A percentile compares a stretch with the other conserved stretches of the same genome.
These are phyloP conservation scores for Aspergillus ruber DNA, from an alignment of 2,329 filamentous ascomycete species.

Conservation along the genomic window DNA sequence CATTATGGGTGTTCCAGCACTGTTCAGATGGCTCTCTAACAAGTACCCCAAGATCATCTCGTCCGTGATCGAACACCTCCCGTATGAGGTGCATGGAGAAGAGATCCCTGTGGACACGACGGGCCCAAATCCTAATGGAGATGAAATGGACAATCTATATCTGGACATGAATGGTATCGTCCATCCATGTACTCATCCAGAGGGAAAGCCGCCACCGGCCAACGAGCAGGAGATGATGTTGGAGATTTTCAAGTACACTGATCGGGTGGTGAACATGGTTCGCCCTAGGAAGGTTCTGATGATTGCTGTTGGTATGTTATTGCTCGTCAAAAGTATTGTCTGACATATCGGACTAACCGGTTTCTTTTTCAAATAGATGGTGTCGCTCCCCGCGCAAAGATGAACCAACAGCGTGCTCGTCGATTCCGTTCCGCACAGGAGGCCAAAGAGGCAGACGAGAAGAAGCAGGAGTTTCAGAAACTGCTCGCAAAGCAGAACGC, in stretches of 20 bases:
- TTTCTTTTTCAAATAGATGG: constrained; percentile 56
- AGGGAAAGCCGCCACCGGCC: constrained; percentile 81
- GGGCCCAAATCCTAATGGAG: constrained; percentile 85
- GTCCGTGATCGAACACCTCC: constrained; percentile 77
- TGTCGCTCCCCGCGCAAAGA: constrained; percentile 94
- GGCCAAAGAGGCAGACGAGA: constrained; percentile 85
- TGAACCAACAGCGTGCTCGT: constrained; percentile 97
- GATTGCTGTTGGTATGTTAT: constrained; percentile 75
- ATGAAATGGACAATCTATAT: constrained; percentile 97
- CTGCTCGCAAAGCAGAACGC: constrained; percentile 73
- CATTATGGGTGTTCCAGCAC: constrained; percentile 84
- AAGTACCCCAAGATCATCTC: constrained; percentile 98
- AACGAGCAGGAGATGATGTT: constrained; percentile 99
- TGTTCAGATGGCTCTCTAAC: constrained; percentile 92
- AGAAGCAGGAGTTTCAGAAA: constrained; percentile 82
- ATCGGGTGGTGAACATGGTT: constrained; percentile 97
- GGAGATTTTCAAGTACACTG: constrained; percentile 97
- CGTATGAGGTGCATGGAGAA: constrained; percentile 74
- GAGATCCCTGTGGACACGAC: constrained; percentile 79
- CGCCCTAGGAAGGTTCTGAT: constrained; percentile 90
- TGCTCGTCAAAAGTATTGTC: not conserved
- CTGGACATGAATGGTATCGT: constrained; percentile 99
- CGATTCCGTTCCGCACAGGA: constrained; percentile 93
- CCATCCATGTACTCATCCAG: constrained; percentile 95
- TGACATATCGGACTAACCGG: constrained; percentile 18